Conservation (phyloP, 345 rosid species). For the Clausena lansium region DNA sequence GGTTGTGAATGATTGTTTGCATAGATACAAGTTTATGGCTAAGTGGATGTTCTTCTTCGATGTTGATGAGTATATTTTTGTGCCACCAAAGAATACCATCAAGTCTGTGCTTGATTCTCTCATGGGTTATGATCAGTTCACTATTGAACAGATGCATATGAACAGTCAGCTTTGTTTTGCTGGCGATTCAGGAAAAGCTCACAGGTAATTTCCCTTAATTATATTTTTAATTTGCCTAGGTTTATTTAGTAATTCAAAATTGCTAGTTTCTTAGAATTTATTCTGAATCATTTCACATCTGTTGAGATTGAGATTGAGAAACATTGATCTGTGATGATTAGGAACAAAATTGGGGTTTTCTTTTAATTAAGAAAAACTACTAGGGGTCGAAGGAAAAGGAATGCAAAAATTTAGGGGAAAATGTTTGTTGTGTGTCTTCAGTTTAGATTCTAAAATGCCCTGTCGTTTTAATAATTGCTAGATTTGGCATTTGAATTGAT, state of each 20-base stretch:
- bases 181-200: constrained; percentile 59
- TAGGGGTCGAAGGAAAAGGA: not conserved
- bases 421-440: not conserved
- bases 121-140: constrained; percentile 58
- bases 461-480: not conserved
- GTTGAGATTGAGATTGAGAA: not conserved
- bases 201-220: constrained; percentile 44
- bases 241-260: not conserved
- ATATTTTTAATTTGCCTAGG: not conserved
- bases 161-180: constrained; percentile 62
- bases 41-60: constrained; percentile 96
- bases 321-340: not conserved
- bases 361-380: not conserved
- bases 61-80: constrained; percentile 73
- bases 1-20: constrained; percentile 91
- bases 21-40: constrained; percentile 65
- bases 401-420: not conserved
- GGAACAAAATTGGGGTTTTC: not conserved
- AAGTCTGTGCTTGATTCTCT: constrained; percentile 62
- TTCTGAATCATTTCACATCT: not conserved
- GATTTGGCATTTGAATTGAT: constrained; percentile 1
- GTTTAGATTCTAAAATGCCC: not conserved
- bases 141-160: constrained; percentile 88
- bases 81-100: constrained; percentile 53
- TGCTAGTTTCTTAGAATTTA: not conserved